Evolutionary conservation across 2,329 filamentous ascomycete species (phyloP), one percentile per base, ranked within the genome.

Genomic region (Kalmusia sp.): DNA sequence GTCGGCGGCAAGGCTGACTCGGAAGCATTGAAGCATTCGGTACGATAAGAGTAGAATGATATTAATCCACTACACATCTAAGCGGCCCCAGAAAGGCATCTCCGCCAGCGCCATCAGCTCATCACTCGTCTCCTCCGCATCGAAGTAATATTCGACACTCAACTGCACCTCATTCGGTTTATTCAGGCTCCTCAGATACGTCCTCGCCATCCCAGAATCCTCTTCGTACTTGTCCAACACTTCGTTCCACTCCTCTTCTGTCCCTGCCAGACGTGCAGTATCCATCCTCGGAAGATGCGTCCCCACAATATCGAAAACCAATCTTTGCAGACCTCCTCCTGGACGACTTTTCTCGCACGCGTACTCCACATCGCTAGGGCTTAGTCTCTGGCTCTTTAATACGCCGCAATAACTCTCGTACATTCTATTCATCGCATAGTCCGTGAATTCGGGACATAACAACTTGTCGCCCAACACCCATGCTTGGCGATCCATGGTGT

Each of bases 301-400:
- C 11, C 39, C 34, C 3, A 49, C 12, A 6, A 54, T 34, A 31
- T 37, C 45, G n/a, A 54, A 35, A 38, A 49, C 58, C n/a, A 61
- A 43, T 30, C 49, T 14, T 2, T 52, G 41, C n/a, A 62, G 30
- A 28, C 49, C 55, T 2, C 56, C 59, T n/a, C 37, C 34, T 9
- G 14, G 4, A 15, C 28, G 45, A 22, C 43, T 62, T 41, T 59
- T 37, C 8, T 46, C 27, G 14, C 44, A 56, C 5, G 35, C 47
- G 14, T 52, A 57, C n/a, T 43, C 14, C 8, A 59, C 48, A 27
- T 61, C 39, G 31, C 38, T 7, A 7, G 52, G 39, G 6, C 49
- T 27, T 6, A 61, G 33, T n/a, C 53, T n/a, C 21, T 46, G n/a
- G 80, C 77, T 25, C 52, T 57, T 38, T 55, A 61, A 24, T 63